Evolutionary conservation across 1,284 basidiomycete species (phyloP), one percentile per base, ranked within the genome.

Genomic region (Veloboletus limbatus): DNA sequence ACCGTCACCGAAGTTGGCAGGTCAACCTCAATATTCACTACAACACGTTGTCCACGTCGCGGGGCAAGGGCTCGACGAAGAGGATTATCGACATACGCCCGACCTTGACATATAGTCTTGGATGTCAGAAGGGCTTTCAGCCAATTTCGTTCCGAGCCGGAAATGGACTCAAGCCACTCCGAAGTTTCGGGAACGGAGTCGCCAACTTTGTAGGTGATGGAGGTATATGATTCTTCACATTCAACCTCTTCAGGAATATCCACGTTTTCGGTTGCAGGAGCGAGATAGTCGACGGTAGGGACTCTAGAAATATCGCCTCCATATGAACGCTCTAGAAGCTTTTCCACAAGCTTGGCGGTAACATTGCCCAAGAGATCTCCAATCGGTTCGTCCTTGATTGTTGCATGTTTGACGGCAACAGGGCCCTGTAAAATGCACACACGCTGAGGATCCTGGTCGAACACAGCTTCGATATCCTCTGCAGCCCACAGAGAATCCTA

Each of bases 341-440:
- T 88, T 61, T 85, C 69, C 49, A 92, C 81, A 43, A 99, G 86
- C 24, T 76, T 72, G 24, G 77, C 70, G 62, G 93, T 88, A 67
- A 98, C 88, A 68, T 87, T 88, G 47, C 91, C 92, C 42, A 99
- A 81, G 55, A 99, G 76, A 37, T 96, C 90, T 62, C 85, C 88
- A 66, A 98, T 88, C 8, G 96, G 92, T 69, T 97, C 92, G 60
- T 99, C 92, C 68, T 92, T 96, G 60, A 85, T 76, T 40, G 74
- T 87, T 14, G 92, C 84, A 69, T 93, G 85, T 69, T 90, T 93
- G 53, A 83, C 92, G 2, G 96, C 95, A 43, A 99, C 88, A 10
- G 97, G 96, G 24, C 97, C 96, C 70, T 97, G 95, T 40, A 99
- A 81, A 60, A 99, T 97, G 66, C 93, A 97, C 30, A 99, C 95